A percentile compares a stretch with the other conserved stretches of the same genome.
Evolutionary conservation across 1,284 basidiomycete species (phyloP).

Genomic region (Phylloboletellus chloephorus): DNA sequence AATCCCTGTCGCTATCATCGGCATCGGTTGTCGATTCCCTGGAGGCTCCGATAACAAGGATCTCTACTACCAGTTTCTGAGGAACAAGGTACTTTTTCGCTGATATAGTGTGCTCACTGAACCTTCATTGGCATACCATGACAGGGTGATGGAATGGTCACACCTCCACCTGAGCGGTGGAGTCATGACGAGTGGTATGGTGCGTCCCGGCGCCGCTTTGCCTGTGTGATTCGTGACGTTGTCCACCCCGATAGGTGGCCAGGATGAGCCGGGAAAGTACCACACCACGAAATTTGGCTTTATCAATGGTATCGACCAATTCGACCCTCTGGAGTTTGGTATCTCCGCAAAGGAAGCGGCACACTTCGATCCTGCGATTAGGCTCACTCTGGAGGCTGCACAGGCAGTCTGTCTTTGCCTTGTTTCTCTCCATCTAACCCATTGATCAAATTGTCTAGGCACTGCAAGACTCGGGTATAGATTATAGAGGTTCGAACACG

Average conservation of each 20-base stretch:
- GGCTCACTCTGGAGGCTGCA: conserved; percentile 21
- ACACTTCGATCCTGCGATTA: conserved; percentile 25
- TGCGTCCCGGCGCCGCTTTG: conserved; percentile 8
- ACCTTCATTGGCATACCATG: not conserved
- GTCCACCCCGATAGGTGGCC: conserved; percentile 13
- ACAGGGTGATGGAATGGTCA: conserved; percentile 29
- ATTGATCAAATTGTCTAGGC: conserved; percentile 13
- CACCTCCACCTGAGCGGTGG: conserved; percentile 26
- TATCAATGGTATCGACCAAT: conserved; percentile 27
- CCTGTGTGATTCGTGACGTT: not conserved
- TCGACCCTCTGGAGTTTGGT: conserved; percentile 32
- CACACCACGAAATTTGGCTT: conserved; percentile 29
- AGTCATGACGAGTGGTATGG: conserved; percentile 29
- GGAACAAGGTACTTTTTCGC: conserved; percentile 21
- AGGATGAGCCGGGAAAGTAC: conserved; percentile 28
- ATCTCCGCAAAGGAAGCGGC: conserved; percentile 27
- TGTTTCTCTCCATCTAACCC: not conserved
- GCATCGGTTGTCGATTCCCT: conserved; percentile 31
- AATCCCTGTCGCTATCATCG: conserved; percentile 26
- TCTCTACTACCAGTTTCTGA: conserved; percentile 27
- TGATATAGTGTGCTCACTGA: not conserved
- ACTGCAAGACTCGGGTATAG: conserved; percentile 31
- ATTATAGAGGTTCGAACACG: conserved; percentile 32
- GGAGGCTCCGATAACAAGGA: conserved; percentile 29
- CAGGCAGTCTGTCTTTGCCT: conserved; percentile 19